Evolutionary conservation across 176 grass and related monocot species (phyloP), one percentile per base, ranked within the genome.

Genomic region (Microstegium vimineum): DNA sequence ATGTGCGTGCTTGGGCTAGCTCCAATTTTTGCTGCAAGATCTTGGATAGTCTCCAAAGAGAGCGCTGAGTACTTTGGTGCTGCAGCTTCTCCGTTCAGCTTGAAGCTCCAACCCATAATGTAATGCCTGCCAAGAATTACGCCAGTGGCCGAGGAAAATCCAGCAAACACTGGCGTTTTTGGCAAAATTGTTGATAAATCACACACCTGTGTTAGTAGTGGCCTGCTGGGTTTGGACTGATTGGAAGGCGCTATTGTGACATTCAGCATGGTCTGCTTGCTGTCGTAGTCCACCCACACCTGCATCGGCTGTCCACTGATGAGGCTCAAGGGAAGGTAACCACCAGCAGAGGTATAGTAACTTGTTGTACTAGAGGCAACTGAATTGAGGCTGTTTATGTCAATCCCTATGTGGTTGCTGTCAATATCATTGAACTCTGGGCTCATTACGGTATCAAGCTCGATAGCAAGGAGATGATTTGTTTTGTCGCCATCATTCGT

Each of bases 41-140:
- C 25, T 54, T 62, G 20, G 1, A 31, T 34, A 56, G 62, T 12
- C 11, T 77, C 66, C 5, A 64, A 3, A 4, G 83, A 73, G 1
- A 86, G 47, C 0, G 31, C 46, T 1, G 78, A 78, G 71, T 77
- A 31, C 45, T 90, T 73, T 4, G 86, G 77, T 4, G 57, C 36
- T 71, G 40, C 70, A 23, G 83, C 71, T 61, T 27, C 31, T 66
- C 71, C 83, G 10, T 86, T 62, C 2, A 90, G 26, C 12, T 63
- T 86, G 69, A 90, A 86, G 64, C 88, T 90, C 88, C 88, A 90
- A 8, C 83, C 83, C 2, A 85, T 22, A 6, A 86, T n/a, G 69
- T 54, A 90, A 73, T 90, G 78, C 27, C 1, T 59, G n/a, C 41
- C 11, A 0, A 11, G 17, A 60, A 41, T 0, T 26, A 2, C 2